Base-by-base conservation (phyloP, 768 basidiomycete species). In the Lepiota subincarnata region DNA sequence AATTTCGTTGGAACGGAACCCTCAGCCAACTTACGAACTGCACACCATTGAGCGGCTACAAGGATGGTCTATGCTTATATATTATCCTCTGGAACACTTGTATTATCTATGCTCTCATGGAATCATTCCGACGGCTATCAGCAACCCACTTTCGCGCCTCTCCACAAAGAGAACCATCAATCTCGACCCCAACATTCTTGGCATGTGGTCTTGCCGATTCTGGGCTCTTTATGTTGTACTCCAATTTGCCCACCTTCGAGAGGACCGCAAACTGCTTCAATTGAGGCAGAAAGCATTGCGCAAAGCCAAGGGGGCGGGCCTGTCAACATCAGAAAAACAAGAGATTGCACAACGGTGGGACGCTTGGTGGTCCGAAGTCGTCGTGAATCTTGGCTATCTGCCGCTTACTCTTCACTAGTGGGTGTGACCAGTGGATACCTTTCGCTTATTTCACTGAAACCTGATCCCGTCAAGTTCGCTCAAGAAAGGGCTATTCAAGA, bases 351-450 rank as follows among this genome's bases (percentile, higher is more conserved):
- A 81, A 52, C 72, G 83, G 58, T 84, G 85, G 82, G 77, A 80
- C 58, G 78, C 84, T 13, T 81, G 84, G 50, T 83, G 82, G 78
- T 85, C 81, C 47, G 89, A 92, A 55, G 65, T 87, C 10, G 66
- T 88, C 12, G 80, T 82, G 45, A 92, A 92, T 62, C 57, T 86
- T 6, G 82, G 82, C 20, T 88, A 91, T 64, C 69, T 92, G n/a
- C 93, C 92, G 3, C 66, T 90, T 46, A 89, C 92, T 2, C 67
- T 92, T 52, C 93, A 96, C 65, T 93, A 91, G 92, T 90, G 58
- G 50, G 80, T 56, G 22, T 12, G 6, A 35, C 22, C 14, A 44
- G 7, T 42, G n/a, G 6, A 50, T 12, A 24, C 18, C 19, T 3
- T 38, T 45, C 44, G 41, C 41, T 47, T 41, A 20, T 18, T 16